Evolutionary conservation across 345 rosid genomes (phyloP).

Genomic region (Hypericum androsaemum): DNA sequence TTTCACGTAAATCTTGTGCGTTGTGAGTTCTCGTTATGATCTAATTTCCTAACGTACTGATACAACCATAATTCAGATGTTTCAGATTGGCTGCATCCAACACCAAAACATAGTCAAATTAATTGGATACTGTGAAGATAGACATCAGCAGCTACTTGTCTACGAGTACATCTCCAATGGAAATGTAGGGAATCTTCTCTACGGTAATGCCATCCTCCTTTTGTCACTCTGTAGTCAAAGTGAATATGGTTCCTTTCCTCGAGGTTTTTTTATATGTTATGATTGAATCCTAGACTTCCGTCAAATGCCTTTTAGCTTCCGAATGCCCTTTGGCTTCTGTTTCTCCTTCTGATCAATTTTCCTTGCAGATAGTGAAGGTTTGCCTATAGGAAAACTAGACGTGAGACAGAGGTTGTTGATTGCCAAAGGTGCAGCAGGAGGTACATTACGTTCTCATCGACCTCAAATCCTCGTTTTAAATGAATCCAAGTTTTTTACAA

Average conservation of each 20-base stretch:
- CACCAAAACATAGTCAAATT: slow-evolving; percentile 35
- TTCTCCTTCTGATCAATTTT: background rate
- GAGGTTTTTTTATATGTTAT: too few relatives aligned
- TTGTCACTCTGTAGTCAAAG: too few relatives aligned
- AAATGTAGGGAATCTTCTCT: slow-evolving; percentile 28
- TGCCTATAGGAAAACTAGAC: slow-evolving; percentile 31
- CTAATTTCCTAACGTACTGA: background rate
- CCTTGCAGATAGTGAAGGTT: slow-evolving; percentile 28
- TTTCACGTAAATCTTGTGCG: background rate
- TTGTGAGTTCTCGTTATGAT: background rate
- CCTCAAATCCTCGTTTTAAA: background rate
- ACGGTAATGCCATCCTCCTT: slow-evolving; percentile 20
- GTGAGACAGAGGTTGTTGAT: slow-evolving; percentile 30
- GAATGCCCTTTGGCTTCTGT: too few relatives aligned
- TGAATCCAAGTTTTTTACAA: background rate
- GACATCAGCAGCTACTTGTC: slow-evolving; percentile 28
- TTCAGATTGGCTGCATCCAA: slow-evolving; percentile 20
- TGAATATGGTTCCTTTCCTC: too few relatives aligned
- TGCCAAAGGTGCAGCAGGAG: slow-evolving; percentile 36
- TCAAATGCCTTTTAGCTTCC: too few relatives aligned
- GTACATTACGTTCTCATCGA: slow-evolving; percentile 13
- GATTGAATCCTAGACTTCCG: too few relatives aligned
- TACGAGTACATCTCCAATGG: slow-evolving; percentile 33
- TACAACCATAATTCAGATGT: slow-evolving; percentile 25
- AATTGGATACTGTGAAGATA: slow-evolving; percentile 30